These are phyloP conservation scores for Talaromyces ruber DNA, from an alignment of 495 filamentous ascomycete species.

Conservation along the genomic window DNA sequence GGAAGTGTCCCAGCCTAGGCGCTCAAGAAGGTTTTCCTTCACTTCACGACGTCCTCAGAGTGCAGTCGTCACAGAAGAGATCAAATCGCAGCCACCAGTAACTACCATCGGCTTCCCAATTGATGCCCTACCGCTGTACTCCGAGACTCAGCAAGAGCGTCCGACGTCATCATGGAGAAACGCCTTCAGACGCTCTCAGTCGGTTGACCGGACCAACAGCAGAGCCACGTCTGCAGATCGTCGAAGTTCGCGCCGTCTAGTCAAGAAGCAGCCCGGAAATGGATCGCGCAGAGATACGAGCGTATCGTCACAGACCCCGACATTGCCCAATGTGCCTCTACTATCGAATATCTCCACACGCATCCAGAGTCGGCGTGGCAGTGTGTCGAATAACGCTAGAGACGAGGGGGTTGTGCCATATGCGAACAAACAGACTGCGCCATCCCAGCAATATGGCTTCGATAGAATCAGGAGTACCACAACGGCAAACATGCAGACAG, in stretches of 20 bases:
- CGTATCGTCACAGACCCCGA: neutral
- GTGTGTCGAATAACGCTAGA: neutral
- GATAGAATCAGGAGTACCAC: neutral
- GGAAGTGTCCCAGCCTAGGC: neutral
- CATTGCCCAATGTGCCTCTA: neutral
- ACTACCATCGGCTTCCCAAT: constrained; percentile 6
- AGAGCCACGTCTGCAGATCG: neutral
- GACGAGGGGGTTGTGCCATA: neutral
- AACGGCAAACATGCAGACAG: neutral
- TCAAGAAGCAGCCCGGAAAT: constrained; percentile 1
- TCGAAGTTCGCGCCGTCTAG: neutral
- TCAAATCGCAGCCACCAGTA: neutral
- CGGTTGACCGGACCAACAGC: neutral
- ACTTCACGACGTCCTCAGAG: neutral
- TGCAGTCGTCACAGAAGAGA: neutral
- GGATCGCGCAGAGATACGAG: neutral
- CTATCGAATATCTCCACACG: constrained; percentile 1
- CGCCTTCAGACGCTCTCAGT: constrained; percentile 3
- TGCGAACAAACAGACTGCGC: neutral
- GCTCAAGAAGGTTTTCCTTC: constrained; percentile 6
- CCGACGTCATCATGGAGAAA: neutral
- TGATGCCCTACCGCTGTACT: neutral
- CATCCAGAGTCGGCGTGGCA: neutral
- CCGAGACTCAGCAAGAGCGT: neutral
- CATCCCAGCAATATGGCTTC: neutral